Evolutionary conservation across 2,329 filamentous ascomycete species (phyloP).

Genomic region (Verticillium isaacii): DNA sequence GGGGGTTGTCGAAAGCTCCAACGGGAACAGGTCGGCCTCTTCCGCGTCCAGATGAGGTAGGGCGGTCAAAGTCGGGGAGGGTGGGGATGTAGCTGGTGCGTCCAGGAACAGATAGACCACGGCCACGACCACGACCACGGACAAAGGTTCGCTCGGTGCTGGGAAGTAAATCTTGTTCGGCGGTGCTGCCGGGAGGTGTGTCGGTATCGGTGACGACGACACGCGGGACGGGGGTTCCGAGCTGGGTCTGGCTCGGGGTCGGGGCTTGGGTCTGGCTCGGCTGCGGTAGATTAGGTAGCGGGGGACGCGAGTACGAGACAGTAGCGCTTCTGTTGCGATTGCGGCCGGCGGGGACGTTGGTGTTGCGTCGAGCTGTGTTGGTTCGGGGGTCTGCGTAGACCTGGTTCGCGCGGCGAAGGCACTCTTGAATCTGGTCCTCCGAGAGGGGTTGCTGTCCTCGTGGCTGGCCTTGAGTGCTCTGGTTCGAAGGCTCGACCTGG

Average conservation of each 20-base stretch:
- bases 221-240: not conserved
- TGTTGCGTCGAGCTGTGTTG: not conserved
- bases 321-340: not conserved
- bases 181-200: not conserved
- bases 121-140: conserved; percentile 2
- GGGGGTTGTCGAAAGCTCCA: conserved; percentile 10
- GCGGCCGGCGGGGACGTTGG: not conserved
- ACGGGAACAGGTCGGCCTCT: conserved; percentile 9
- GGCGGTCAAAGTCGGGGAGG: not conserved
- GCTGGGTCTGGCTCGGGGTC: not conserved
- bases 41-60: not conserved
- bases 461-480: not conserved
- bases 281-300: not conserved
- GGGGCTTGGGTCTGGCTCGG: not conserved
- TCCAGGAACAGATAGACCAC: conserved; percentile 7
- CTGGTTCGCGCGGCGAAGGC: not conserved
- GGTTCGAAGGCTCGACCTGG: not conserved
- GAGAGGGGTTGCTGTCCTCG: not conserved
- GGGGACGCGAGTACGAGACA: not conserved
- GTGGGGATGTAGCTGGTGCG: conserved; percentile 6
- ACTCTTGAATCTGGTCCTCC: not conserved
- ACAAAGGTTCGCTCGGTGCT: not conserved
- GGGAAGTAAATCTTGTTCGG: not conserved
- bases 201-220: not conserved
- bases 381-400: not conserved